Evolutionary conservation across 768 basidiomycete genomes (phyloP).

Genomic region (Tylopilus cervinicoccineus): DNA sequence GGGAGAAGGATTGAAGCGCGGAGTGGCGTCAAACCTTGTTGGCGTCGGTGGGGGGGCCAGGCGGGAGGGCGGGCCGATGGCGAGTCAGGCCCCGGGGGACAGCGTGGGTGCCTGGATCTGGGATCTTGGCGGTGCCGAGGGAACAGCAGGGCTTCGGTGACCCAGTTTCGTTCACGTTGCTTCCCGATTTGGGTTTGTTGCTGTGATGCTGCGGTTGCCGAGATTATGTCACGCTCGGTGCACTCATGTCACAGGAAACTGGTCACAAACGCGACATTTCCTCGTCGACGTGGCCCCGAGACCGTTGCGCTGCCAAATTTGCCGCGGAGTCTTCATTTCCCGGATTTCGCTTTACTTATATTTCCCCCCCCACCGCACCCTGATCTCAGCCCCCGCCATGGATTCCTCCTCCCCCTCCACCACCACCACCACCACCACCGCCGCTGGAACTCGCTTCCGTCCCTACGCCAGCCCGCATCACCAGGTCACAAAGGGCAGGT

Average conservation of each 20-base stretch:
- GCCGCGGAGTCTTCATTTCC: conserved; percentile 30
- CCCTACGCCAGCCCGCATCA: conserved; percentile 75
- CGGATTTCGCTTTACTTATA: conserved; percentile 20
- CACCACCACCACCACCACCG: conserved; percentile 19
- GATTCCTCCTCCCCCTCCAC: conserved; percentile 37
- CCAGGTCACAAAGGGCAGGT: conserved; percentile 80
- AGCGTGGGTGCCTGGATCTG: conserved; percentile 33
- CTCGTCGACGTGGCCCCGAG: conserved; percentile 37
- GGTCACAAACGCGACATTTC: conserved; percentile 30
- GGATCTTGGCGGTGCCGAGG: conserved; percentile 47
- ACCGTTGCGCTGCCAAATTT: conserved; percentile 29
- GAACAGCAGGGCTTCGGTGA: conserved; percentile 27
- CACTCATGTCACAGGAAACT: conserved; percentile 17
- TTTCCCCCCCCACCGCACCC: conserved; percentile 8
- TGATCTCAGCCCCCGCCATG: conserved; percentile 30
- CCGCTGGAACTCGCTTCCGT: conserved; percentile 42
- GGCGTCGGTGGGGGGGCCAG: conserved; percentile 19
- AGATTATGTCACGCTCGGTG: conserved; percentile 30
- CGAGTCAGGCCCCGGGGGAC: conserved; percentile 10
- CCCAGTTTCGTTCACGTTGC: conserved; percentile 27
- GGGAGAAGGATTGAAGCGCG: conserved; percentile 17
- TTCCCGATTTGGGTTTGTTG: conserved; percentile 35
- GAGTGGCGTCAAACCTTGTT: conserved; percentile 17
- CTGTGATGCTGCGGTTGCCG: conserved; percentile 32
- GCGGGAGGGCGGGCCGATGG: conserved; percentile 20